Conservation (phyloP, 2,329 filamentous ascomycete species). For the Cyphellophora attinorum region DNA sequence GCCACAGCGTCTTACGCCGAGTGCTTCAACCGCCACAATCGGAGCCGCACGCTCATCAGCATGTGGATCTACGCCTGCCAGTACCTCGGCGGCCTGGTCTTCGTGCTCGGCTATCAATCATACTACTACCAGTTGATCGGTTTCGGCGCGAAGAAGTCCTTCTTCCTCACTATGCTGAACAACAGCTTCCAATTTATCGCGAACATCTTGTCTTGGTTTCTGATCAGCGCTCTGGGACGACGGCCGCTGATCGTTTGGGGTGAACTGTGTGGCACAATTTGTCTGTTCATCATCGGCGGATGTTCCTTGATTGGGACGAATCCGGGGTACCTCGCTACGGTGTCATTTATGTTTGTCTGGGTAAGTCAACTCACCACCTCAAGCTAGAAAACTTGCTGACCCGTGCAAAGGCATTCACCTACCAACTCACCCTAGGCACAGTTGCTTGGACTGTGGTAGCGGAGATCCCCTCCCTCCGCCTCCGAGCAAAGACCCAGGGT, state of each 20-base stretch:
- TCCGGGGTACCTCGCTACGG: no score
- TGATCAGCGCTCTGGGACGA: slow-evolving; percentile 25
- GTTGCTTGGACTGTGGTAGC: slow-evolving; percentile 37
- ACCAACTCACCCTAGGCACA: slow-evolving; percentile 30
- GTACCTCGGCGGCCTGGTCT: slow-evolving; percentile 32
- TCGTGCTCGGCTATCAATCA: slow-evolving; percentile 33
- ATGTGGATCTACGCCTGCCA: slow-evolving; percentile 34
- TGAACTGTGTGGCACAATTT: slow-evolving; percentile 21
- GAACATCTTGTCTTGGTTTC: slow-evolving; percentile 26
- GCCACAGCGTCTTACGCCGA: slow-evolving; percentile 24
- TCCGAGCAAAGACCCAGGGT: slow-evolving; percentile 37
- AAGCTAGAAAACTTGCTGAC: slow-evolving; percentile 28
- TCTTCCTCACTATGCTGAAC: slow-evolving; percentile 29
- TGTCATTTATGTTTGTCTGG: no score
- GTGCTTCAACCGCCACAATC: slow-evolving; percentile 33
- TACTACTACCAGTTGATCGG: slow-evolving; percentile 37
- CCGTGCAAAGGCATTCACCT: slow-evolving; percentile 30
- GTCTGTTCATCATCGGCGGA: slow-evolving; percentile 31
- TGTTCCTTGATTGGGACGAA: slow-evolving; percentile 29
- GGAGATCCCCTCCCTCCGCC: slow-evolving; percentile 33
- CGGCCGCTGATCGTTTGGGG: slow-evolving; percentile 24
- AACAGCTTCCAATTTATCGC: slow-evolving; percentile 29
- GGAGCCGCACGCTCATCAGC: slow-evolving; percentile 34
- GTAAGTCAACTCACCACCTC: no score
- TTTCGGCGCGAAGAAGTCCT: slow-evolving; percentile 25